phyloP scores from a whole-genome alignment of 1,284 basidiomycete species.

The Cryptococcus wingfieldii region DNA sequence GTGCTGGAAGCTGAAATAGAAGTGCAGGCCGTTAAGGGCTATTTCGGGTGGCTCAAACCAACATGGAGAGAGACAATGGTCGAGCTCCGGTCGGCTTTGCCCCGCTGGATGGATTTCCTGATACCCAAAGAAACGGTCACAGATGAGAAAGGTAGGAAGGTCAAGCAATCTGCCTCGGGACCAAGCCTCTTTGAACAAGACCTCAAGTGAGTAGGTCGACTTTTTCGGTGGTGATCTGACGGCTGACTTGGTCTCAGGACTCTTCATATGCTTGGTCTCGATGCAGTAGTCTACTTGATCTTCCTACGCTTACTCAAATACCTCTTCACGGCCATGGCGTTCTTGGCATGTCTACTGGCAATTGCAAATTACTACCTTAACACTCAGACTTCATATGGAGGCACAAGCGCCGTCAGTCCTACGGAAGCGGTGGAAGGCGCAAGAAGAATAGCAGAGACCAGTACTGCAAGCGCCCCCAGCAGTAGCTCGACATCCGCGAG shows the following conservation, averaged over 20 bases:
- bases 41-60: constrained; percentile 17
- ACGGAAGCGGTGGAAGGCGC: not conserved
- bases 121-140: not conserved
- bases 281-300: constrained; percentile 85
- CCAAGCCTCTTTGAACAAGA: constrained; percentile 11
- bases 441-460: not conserved
- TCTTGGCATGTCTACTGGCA: constrained; percentile 25
- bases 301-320: constrained; percentile 72
- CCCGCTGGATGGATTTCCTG: not conserved
- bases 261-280: constrained; percentile 55
- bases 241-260: not conserved
- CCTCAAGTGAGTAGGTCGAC: constrained; percentile 4
- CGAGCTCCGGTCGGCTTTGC: constrained; percentile 10
- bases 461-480: not conserved
- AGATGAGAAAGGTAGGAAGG: not conserved
- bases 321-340: constrained; percentile 48
- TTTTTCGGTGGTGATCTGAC: not conserved
- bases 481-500: not conserved
- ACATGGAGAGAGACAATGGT: constrained; percentile 10
- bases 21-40: constrained; percentile 5
- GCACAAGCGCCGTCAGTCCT: not conserved
- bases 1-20: not conserved
- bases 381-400: constrained; percentile 19
- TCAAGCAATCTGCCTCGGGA: not conserved
- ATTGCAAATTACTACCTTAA: constrained; percentile 33